Evolutionary conservation across 805 yeast species (phyloP).

Genomic region (Hanseniaspora vineae): DNA sequence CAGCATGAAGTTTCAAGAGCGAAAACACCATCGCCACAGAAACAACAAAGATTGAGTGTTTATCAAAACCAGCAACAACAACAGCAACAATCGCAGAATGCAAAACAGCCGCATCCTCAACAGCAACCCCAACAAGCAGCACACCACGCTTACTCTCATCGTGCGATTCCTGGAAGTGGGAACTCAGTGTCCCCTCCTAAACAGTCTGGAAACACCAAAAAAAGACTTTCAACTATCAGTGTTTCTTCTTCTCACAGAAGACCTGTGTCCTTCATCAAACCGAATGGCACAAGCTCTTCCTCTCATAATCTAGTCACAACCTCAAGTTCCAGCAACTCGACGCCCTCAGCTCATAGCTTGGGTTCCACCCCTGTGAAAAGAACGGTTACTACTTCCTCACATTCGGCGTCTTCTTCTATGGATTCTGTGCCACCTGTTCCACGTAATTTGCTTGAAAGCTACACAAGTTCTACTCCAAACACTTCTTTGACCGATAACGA

Average conservation of each 20-base stretch:
- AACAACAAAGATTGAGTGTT: constrained; percentile 3
- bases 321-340: constrained; percentile 11
- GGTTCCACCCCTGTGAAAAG: constrained; percentile 7
- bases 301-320: constrained; percentile 15
- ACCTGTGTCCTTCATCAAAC: constrained; percentile 32
- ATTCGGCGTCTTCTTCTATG: not conserved
- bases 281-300: constrained; percentile 5
- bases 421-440: constrained; percentile 8
- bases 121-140: not conserved
- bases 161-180: too few relatives aligned
- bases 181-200: not conserved
- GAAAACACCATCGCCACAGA: constrained; percentile 10
- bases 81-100: constrained; percentile 26
- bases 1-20: constrained; percentile 25
- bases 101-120: not conserved
- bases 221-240: constrained; percentile 30
- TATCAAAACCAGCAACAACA: constrained; percentile 15
- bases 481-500: constrained; percentile 13
- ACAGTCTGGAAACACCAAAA: constrained; percentile 15
- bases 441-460: constrained; percentile 6
- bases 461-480: constrained; percentile 6
- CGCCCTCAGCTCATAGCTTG: constrained; percentile 7
- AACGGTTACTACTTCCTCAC: constrained; percentile 2
- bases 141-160: not conserved
- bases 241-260: constrained; percentile 38